These are phyloP conservation scores for Rubia occidens DNA, from an alignment of 305 asterid genomes.

Conservation along the genomic window DNA sequence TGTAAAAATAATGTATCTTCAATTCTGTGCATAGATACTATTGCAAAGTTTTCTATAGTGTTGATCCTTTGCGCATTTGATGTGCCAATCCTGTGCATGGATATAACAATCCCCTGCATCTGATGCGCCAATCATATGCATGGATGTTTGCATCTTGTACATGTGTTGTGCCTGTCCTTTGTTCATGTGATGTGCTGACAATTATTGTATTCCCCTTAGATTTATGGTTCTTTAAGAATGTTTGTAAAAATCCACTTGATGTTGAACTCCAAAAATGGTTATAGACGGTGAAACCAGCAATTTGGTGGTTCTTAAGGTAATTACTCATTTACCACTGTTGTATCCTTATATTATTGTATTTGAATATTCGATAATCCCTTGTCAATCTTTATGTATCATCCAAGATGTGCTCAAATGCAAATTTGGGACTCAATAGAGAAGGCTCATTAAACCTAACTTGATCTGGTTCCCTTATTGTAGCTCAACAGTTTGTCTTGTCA, in stretches of 20 bases:
- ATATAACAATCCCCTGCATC: too few relatives aligned
- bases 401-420: slow-evolving; percentile 73
- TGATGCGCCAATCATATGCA: not conserved
- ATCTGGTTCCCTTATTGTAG: slow-evolving; percentile 81
- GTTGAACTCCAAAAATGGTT: slow-evolving; percentile 73
- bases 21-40: not conserved
- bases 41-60: too few relatives aligned
- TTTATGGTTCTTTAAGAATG: slow-evolving; percentile 87
- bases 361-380: not conserved
- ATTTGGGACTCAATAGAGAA: slow-evolving; percentile 89
- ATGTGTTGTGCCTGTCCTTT: not conserved
- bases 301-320: slow-evolving; percentile 83
- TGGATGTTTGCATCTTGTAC: not conserved
- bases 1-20: not conserved
- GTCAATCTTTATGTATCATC: slow-evolving; percentile 60
- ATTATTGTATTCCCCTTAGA: slow-evolving; percentile 32
- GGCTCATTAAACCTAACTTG: slow-evolving; percentile 89
- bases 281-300: slow-evolving; percentile 82
- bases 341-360: slow-evolving; percentile 15
- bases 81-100: too few relatives aligned
- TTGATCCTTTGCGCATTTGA: too few relatives aligned
- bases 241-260: slow-evolving; percentile 86
- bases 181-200: slow-evolving; percentile 18
- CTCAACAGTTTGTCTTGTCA: slow-evolving; percentile 81
- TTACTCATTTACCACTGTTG: slow-evolving; percentile 14